Evolutionary conservation across 1,284 basidiomycete species (phyloP).

Genomic region (Naganishia liquefaciens): DNA sequence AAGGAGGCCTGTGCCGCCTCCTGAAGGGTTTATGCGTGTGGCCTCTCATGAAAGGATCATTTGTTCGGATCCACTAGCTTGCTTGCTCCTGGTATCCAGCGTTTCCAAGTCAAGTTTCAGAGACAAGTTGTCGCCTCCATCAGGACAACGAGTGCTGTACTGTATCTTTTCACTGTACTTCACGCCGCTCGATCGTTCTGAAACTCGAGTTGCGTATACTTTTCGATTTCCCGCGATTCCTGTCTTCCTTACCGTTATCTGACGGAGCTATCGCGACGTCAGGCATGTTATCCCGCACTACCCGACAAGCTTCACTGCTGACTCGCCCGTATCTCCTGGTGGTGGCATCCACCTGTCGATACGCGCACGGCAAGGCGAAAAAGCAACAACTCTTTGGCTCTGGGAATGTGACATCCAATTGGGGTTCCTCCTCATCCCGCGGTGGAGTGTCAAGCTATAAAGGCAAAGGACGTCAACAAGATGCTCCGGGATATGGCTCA

Average conservation of each 20-base stretch:
- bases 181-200: constrained; percentile 6
- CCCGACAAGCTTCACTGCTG: neutral
- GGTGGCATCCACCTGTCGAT: neutral
- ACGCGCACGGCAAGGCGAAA: constrained; percentile 15
- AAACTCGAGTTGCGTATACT: constrained; percentile 1
- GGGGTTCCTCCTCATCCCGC: neutral
- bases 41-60: too few species aligned
- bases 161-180: neutral
- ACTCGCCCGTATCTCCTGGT: neutral
- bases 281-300: constrained; percentile 11
- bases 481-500: neutral
- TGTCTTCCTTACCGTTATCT: neutral
- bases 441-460: neutral
- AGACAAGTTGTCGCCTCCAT: too few species aligned
- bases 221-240: neutral
- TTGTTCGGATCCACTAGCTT: too few species aligned
- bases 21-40: too few species aligned
- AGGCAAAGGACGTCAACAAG: constrained; percentile 10
- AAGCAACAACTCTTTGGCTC: constrained; percentile 17
- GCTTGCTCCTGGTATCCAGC: too few species aligned
- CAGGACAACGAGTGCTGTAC: neutral
- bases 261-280: neutral
- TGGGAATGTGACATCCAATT: neutral
- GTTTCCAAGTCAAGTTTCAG: too few species aligned
- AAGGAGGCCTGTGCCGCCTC: too few species aligned